Base-by-base conservation (phyloP, 1,284 basidiomycete genomes). In the Golubevia pallescens region DNA sequence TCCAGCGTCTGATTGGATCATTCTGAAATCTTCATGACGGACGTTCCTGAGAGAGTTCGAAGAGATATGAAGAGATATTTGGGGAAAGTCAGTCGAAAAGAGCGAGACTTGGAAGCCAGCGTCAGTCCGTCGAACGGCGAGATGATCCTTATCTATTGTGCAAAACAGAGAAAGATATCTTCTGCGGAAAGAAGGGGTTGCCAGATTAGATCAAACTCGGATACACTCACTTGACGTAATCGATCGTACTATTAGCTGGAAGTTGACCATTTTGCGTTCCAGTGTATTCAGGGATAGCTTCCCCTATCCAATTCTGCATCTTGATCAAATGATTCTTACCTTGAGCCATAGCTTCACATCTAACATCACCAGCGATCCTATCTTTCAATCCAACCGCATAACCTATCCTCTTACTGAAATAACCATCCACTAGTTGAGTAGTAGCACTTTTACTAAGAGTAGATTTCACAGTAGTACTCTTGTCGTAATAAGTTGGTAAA, bases 361-460 rank as follows among this genome's bases (percentile, higher is more conserved):
- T 57, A 10, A 48, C 52, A 13, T 75, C 60, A 0, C 78, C 77
- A 1, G 70, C 58, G 16, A 24, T 32, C 1, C 7, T 60, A 48
- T 84, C 81, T 8, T 64, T n/a, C 19, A 60, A 23, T 0, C 81
- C 81, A 2, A 80, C 78, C 2, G 80, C 66, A 64, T 80, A 84
- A 61, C 51, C 69, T 38, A 74, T 63, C 2, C 53, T 21, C 13
- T 60, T n/a, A 16, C 16, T 6, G 8, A 66, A 21, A 21, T 48
- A 28, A 3, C 62, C 5, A 10, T 38, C 34, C 34, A 38, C 3
- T 5, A 38, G 34, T 5, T 38, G 5, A 5, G 3, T 38, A 38
- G 34, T 38, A 5, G 34, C 34, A 38, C 5, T 10, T 38, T 38
- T 38, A 38, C 34, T 38, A 5, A 38, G 10, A 38, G 34, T 5